phyloP scores from a whole-genome alignment of 2,329 filamentous ascomycete genomes.

The Diplodia sapinea region DNA sequence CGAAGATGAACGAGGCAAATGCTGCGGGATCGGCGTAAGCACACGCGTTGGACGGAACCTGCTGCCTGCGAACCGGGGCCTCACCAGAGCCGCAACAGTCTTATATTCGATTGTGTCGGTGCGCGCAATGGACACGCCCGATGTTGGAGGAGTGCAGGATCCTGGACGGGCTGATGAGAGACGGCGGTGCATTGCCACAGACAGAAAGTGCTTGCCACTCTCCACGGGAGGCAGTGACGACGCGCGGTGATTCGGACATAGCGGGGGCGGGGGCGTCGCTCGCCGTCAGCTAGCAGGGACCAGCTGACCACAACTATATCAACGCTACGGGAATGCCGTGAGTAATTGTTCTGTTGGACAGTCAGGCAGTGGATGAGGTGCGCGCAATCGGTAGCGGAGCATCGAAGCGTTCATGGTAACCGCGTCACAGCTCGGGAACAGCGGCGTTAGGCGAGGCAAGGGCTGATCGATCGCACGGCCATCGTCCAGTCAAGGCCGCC shows the following conservation, averaged over 20 bases:
- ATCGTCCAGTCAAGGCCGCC: not conserved
- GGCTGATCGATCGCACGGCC: not conserved
- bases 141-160: not conserved
- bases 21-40: conserved; percentile 19
- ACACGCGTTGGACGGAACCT: not conserved
- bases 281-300: not conserved
- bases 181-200: conserved; percentile 5
- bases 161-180: conserved; percentile 5
- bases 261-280: not conserved
- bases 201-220: not conserved
- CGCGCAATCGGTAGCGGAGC: not conserved
- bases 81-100: not conserved
- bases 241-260: not conserved
- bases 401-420: not conserved
- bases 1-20: not conserved
- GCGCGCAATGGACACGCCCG: not conserved
- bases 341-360: not conserved
- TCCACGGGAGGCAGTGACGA: conserved; percentile 11
- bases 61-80: not conserved
- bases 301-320: not conserved
- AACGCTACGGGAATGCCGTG: not conserved
- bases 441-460: not conserved
- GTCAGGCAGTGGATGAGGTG: not conserved
- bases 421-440: not conserved
- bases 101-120: not conserved